Evolutionary conservation across 2,329 filamentous ascomycete genomes (phyloP).

Genomic region (Sporothrix brunneoviolacea): DNA sequence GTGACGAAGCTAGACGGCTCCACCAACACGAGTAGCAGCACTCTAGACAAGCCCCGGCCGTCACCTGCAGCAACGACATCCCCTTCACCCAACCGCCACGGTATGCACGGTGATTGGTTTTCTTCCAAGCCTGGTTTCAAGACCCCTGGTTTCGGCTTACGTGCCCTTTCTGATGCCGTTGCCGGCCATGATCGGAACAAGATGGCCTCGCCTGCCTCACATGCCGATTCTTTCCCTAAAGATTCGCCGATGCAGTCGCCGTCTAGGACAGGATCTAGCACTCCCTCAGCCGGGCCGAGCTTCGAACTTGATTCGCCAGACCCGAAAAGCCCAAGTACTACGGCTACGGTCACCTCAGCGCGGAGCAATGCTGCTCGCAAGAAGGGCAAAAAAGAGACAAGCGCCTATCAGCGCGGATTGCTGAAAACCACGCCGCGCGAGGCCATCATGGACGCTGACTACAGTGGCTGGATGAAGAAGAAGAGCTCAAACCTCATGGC

Average conservation of each 20-base stretch:
- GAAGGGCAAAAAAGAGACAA: constrained; percentile 91
- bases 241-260: constrained; percentile 56
- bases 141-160: constrained; percentile 58
- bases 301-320: constrained; percentile 75
- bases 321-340: constrained; percentile 48
- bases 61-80: constrained; percentile 36
- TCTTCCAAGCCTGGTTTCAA: constrained; percentile 43
- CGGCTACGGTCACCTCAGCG: constrained; percentile 41
- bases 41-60: constrained; percentile 29
- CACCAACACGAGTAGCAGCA: constrained; percentile 19
- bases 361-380: constrained; percentile 40
- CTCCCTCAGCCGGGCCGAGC: constrained; percentile 58
- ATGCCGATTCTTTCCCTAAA: constrained; percentile 43
- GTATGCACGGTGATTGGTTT: constrained; percentile 51
- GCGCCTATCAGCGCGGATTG: constrained; percentile 83
- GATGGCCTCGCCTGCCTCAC: constrained; percentile 41
- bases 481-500: constrained; percentile 93
- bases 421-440: constrained; percentile 74
- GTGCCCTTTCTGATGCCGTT: constrained; percentile 77
- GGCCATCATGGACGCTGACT: constrained; percentile 81
- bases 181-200: constrained; percentile 48
- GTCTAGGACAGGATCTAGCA: constrained; percentile 69
- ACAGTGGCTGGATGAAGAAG: constrained; percentile 99
- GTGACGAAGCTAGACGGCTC: constrained; percentile 54
- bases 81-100: constrained; percentile 30